phyloP scores from a whole-genome alignment of 2,329 filamentous ascomycete species.

The Epichloe amarillans region DNA sequence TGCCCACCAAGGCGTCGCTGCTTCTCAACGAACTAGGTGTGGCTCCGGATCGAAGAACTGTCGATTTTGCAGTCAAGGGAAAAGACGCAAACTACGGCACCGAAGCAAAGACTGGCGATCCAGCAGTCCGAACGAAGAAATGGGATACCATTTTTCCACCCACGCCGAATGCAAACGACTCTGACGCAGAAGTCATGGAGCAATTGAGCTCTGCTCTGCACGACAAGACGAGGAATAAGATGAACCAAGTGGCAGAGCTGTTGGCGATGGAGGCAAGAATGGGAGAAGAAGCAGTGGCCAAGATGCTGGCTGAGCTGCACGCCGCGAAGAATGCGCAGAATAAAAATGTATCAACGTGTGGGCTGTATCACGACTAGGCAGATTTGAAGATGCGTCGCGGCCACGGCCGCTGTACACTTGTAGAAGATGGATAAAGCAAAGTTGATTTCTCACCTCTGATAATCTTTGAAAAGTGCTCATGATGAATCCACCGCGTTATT shows the following conservation, averaged over 20 bases:
- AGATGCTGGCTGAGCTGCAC: conserved; percentile 10
- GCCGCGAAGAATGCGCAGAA: conserved; percentile 2
- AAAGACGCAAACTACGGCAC: conserved; percentile 58
- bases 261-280: conserved; percentile 18
- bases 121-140: conserved; percentile 20
- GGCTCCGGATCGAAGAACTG: conserved; percentile 41
- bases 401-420: neutral
- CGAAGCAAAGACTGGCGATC: conserved; percentile 11
- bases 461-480: too few species aligned
- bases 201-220: conserved; percentile 8
- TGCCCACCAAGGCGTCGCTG: conserved; percentile 62
- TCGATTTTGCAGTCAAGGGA: conserved; percentile 48
- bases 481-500: too few species aligned
- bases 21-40: conserved; percentile 74
- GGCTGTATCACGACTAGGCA: neutral
- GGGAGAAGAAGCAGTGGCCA: conserved; percentile 12
- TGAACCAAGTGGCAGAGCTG: conserved; percentile 15
- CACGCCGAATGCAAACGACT: conserved; percentile 12
- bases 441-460: too few species aligned
- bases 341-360: neutral
- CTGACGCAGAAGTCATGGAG: conserved; percentile 12
- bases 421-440: too few species aligned
- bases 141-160: conserved; percentile 40
- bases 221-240: conserved; percentile 13
- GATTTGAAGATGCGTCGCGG: neutral